These are phyloP conservation scores for Alternaria postmessia DNA, from an alignment of 2,329 filamentous ascomycete species.

Conservation along the genomic window DNA sequence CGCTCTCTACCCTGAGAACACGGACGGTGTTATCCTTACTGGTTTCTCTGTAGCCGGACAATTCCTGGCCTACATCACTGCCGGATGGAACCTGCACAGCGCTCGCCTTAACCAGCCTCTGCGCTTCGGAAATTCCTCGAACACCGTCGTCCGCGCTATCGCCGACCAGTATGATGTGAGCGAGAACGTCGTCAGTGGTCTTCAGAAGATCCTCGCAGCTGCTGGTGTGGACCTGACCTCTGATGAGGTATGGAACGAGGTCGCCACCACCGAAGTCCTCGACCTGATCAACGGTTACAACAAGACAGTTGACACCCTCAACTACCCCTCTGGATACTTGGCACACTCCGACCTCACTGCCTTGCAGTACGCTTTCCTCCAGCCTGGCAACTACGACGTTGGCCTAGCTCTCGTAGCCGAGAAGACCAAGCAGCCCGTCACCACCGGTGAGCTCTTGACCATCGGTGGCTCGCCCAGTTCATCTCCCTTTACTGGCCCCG, in stretches of 20 bases:
- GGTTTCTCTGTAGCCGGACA: constrained; percentile 63
- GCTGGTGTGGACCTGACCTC: constrained; percentile 22
- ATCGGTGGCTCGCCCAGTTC: constrained; percentile 53
- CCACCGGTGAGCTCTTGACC: constrained; percentile 67
- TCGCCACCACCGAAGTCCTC: constrained; percentile 41
- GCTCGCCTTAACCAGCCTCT: constrained; percentile 55
- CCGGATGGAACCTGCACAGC: constrained; percentile 59
- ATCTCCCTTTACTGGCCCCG: constrained; percentile 61
- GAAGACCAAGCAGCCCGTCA: constrained; percentile 63
- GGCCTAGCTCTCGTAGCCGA: constrained; percentile 59
- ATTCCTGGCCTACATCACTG: constrained; percentile 55
- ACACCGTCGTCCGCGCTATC: constrained; percentile 14
- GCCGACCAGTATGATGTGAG: constrained; percentile 20
- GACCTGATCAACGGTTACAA: constrained; percentile 45
- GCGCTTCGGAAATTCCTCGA: constrained; percentile 48
- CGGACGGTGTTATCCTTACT: constrained; percentile 67
- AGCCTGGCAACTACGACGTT: constrained; percentile 64
- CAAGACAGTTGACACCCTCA: constrained; percentile 26
- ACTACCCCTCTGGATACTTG: constrained; percentile 62
- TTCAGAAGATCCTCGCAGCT: constrained; percentile 29
- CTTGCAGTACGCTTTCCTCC: constrained; percentile 60
- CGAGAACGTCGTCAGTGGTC: constrained; percentile 20
- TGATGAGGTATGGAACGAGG: constrained; percentile 38
- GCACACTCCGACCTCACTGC: constrained; percentile 56
- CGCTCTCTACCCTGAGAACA: constrained; percentile 60